Evolutionary conservation across 352 stramenopile genomes (phyloP).

Genomic region (Pythium sp.): DNA sequence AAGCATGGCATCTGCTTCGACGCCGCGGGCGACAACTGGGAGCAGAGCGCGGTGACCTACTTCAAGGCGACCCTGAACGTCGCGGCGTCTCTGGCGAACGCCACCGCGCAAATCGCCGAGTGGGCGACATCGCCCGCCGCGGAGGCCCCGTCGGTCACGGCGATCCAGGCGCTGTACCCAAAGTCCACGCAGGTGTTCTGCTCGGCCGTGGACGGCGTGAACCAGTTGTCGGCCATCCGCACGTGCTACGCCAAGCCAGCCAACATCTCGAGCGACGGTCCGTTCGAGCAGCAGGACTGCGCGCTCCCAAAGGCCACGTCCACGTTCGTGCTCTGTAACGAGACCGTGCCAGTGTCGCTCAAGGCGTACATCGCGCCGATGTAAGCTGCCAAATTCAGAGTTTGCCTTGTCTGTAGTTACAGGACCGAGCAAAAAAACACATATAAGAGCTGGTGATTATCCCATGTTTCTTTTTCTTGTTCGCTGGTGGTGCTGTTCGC

Average conservation of each 20-base stretch:
- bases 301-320: background rate
- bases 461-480: too few species aligned
- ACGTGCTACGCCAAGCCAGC: constrained; percentile 54
- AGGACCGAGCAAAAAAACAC: too few species aligned
- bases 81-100: constrained; percentile 28
- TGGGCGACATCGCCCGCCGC: constrained; percentile 31
- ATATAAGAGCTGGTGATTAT: too few species aligned
- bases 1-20: constrained; percentile 83
- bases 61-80: constrained; percentile 54
- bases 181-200: constrained; percentile 64
- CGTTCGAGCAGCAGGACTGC: constrained; percentile 10
- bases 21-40: constrained; percentile 41
- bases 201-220: constrained; percentile 44
- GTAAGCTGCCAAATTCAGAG: background rate
- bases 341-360: constrained; percentile 4
- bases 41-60: constrained; percentile 56
- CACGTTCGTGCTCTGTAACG: constrained; percentile 6
- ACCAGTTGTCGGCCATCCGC: constrained; percentile 64
- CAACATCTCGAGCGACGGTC: constrained; percentile 1
- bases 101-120: constrained; percentile 45
- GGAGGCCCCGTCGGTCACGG: constrained; percentile 27
- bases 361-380: background rate
- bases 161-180: constrained; percentile 50
- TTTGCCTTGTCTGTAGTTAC: too few species aligned
- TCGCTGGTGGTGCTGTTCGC: too few species aligned